Conservation (phyloP, 108 stramenopile genomes). For the Craspedostauros australis region DNA sequence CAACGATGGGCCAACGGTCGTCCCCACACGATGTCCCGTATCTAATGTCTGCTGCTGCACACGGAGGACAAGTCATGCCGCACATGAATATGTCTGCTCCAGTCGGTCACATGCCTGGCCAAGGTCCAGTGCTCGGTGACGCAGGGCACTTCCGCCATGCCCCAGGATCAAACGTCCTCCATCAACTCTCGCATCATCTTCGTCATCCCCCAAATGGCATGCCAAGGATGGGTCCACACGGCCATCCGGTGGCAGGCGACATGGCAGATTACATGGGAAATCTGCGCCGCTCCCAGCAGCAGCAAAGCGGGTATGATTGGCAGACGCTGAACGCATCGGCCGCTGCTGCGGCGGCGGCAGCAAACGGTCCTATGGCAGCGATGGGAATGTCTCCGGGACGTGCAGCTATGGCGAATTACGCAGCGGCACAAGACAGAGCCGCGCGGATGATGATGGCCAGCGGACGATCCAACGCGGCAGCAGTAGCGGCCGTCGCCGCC, state of each 20-base stretch:
- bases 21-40: too few relatives aligned
- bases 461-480: conserved; percentile 4
- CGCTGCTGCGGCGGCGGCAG: conserved; percentile 29
- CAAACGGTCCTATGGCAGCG: conserved; percentile 23
- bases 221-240: conserved; percentile 8
- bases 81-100: too few relatives aligned
- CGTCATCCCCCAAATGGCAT: too few relatives aligned
- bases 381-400: conserved; percentile 19
- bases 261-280: conserved; percentile 26
- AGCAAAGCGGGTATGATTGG: conserved; percentile 21
- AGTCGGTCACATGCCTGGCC: too few relatives aligned
- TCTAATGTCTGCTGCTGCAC: too few relatives aligned
- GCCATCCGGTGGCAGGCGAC: conserved; percentile 20
- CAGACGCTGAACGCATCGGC: conserved; percentile 17
- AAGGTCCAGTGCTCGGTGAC: too few relatives aligned
- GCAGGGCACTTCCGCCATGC: too few relatives aligned
- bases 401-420: conserved; percentile 26
- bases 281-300: conserved; percentile 11
- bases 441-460: conserved; percentile 9
- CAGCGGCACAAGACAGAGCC: conserved; percentile 35
- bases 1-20: too few relatives aligned
- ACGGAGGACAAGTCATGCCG: too few relatives aligned
- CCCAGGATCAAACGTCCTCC: too few relatives aligned
- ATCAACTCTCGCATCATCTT: conserved; percentile 32
- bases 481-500: conserved; percentile 2